Evolutionary conservation across 225 moss, liverwort and hornwort species (phyloP), one percentile per base, ranked within the genome.

Genomic region (Asterella californica): DNA sequence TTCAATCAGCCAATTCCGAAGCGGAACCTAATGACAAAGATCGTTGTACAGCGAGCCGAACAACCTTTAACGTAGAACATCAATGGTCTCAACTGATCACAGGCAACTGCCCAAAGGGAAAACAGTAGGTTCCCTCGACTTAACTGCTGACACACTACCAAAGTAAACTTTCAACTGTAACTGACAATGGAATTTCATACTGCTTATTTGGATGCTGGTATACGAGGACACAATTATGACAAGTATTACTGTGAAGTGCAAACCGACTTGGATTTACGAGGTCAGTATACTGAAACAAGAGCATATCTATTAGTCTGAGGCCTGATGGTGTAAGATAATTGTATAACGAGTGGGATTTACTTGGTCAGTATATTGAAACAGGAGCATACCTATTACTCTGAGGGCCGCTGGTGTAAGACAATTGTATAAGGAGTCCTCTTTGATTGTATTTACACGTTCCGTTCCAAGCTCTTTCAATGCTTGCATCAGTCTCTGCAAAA

Each of bases 331-430:
- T 78, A 32, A 78, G 65, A 65, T 64, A 78, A 33, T 65, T 65
- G 32, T 78, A 78, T 2, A 78, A 46, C 15, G 78, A 65, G 30
- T 78, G 48, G 15, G 32, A 55, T 36, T 32, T 7, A 27, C 59
- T 36, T 53, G 9, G 8, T 72, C 18, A 3, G 57, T 57, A 45
- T 72, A 4, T 15, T n/a, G 14, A 53, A 36, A 22, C 6, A 72
- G 25, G 22, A 52, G 47, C 63, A 78, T 50, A 78, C 78, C 78
- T 64, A 78, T 78, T 19, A 42, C 64, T 50, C 78, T 29, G 18
- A 78, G 66, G 47, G 78, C 78, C 65, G 63, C 65, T 45, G 78
- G 78, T 47, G 78, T 78, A 32, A 78, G 65, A 65, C 78, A 78
- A 33, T 65, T 65, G 32, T 78, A 78, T 2, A 78, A 46, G 4